Evolutionary conservation across 2,329 filamentous ascomycete genomes (phyloP).

Genomic region (Nectriaceae sp.): DNA sequence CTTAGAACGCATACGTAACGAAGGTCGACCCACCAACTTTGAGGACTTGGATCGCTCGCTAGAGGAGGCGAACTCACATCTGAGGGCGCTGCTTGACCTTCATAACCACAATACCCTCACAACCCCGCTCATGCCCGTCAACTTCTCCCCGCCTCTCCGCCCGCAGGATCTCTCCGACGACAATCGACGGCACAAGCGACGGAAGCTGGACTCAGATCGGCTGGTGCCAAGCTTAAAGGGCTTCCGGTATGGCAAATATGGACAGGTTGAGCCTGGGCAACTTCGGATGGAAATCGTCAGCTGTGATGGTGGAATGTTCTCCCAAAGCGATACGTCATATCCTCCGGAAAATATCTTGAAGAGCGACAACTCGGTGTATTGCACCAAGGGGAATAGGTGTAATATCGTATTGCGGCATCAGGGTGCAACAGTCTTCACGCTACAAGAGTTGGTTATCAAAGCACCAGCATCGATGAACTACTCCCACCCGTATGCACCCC

Average conservation of each 20-base stretch:
- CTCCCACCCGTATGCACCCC: constrained; percentile 82
- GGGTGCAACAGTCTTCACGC: constrained; percentile 75
- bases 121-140: constrained; percentile 32
- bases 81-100: constrained; percentile 45
- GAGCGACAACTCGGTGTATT: constrained; percentile 84
- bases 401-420: constrained; percentile 85
- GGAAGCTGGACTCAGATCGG: constrained; percentile 69
- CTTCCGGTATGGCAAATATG: constrained; percentile 82
- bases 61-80: constrained; percentile 46
- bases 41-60: constrained; percentile 42
- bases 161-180: constrained; percentile 46
- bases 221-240: constrained; percentile 50
- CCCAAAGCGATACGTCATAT: constrained; percentile 64
- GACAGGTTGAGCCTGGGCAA: constrained; percentile 80
- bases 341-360: constrained; percentile 80
- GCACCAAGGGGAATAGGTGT: constrained; percentile 83
- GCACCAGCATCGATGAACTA: constrained; percentile 75
- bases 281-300: constrained; percentile 86
- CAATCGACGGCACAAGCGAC: constrained; percentile 62
- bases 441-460: constrained; percentile 87
- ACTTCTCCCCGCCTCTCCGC: constrained; percentile 37
- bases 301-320: constrained; percentile 79
- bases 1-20: constrained; percentile 27
- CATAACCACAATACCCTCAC: constrained; percentile 33
- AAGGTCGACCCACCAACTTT: constrained; percentile 30